These are phyloP conservation scores for Heteromeles arbutifolia DNA, from an alignment of 306 rosid genomes.

Conservation along the genomic window DNA sequence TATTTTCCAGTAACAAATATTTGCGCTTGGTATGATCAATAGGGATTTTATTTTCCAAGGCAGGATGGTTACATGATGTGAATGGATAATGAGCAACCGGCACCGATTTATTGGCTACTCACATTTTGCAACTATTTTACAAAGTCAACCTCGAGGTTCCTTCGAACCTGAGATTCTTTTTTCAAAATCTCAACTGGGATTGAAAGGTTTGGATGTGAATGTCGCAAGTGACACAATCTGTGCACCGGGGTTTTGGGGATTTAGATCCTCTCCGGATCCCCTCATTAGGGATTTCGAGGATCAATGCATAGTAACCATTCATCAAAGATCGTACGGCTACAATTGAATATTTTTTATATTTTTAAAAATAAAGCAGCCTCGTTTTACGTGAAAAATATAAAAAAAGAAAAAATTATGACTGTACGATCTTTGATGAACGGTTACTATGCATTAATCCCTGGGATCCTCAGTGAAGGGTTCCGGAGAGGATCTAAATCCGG, in stretches of 20 bases:
- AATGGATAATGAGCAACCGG: not conserved
- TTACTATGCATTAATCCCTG: no score
- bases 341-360: no score
- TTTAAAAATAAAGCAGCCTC: no score
- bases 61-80: not conserved
- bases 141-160: conserved; percentile 35
- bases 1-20: not conserved
- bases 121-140: not conserved
- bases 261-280: no score
- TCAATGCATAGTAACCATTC: no score
- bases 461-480: rapidly evolving
- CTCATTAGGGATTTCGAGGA: rapidly evolving
- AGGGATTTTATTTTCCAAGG: not conserved
- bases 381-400: no score
- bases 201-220: conserved; percentile 35
- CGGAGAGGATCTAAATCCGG: not conserved
- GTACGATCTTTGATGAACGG: no score
- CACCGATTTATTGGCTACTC: not conserved
- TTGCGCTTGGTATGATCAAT: not conserved
- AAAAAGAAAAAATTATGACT: no score
- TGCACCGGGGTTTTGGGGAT: conserved; percentile 51
- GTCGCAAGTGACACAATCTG: conserved; percentile 41
- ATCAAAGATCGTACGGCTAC: rapidly evolving
- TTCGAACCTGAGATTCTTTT: conserved; percentile 42
- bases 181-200: conserved; percentile 23